phyloP scores from a whole-genome alignment of 1,284 basidiomycete species.

The Irpex sp. region DNA sequence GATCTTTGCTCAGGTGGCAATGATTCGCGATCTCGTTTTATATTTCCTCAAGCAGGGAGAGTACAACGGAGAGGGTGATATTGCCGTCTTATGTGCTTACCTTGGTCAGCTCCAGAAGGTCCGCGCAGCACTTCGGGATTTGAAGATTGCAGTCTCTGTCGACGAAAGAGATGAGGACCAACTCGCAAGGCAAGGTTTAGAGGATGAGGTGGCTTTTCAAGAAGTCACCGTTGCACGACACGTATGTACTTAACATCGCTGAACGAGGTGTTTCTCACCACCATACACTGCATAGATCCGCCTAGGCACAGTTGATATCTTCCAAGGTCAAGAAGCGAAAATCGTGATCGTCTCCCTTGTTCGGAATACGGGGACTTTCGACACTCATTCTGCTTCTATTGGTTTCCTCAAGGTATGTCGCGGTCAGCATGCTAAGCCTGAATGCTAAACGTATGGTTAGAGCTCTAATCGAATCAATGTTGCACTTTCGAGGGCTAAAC shows the following conservation, averaged over 20 bases:
- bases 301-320: slow-evolving; percentile 69
- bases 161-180: slow-evolving; percentile 64
- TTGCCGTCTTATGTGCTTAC: slow-evolving; percentile 72
- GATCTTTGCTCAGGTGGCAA: slow-evolving; percentile 42
- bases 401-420: slow-evolving; percentile 61
- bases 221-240: slow-evolving; percentile 35
- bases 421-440: background rate
- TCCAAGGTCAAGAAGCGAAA: slow-evolving; percentile 67
- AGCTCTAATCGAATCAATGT: slow-evolving; percentile 16
- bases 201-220: slow-evolving; percentile 33
- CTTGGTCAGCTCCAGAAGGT: slow-evolving; percentile 55
- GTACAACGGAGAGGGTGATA: slow-evolving; percentile 43
- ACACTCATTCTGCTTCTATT: slow-evolving; percentile 37
- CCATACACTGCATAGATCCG: slow-evolving; percentile 39
- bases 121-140: slow-evolving; percentile 44
- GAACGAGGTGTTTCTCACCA: background rate
- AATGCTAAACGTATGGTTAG: slow-evolving; percentile 2
- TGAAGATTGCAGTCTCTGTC: slow-evolving; percentile 53
- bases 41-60: slow-evolving; percentile 53
- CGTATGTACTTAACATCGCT: slow-evolving; percentile 22
- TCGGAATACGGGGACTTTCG: slow-evolving; percentile 49
- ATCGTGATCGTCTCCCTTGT: slow-evolving; percentile 70
- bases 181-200: slow-evolving; percentile 38
- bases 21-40: slow-evolving; percentile 66
- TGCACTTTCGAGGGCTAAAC: slow-evolving; percentile 67